A percentile compares a stretch with the other conserved stretches of the same genome.
Evolutionary conservation across 2,329 filamentous ascomycete genomes (phyloP).

Genomic region (Colletotrichum sp.): DNA sequence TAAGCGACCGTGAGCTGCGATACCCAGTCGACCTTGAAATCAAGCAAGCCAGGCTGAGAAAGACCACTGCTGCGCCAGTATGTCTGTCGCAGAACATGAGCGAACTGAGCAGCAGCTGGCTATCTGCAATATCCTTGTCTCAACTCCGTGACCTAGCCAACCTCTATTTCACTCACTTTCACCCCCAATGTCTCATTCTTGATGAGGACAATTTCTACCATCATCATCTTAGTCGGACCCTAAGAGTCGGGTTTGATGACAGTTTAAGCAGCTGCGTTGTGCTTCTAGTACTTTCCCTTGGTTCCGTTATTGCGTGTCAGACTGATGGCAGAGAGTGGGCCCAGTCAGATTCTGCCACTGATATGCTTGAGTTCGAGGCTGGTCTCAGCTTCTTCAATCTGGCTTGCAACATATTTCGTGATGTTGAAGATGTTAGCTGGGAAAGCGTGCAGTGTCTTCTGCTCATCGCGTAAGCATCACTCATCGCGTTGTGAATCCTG

Average conservation of each 20-base stretch:
- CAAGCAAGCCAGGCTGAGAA: not conserved
- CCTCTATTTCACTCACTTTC: not conserved
- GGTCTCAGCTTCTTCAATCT: not conserved
- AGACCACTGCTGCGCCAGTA: not conserved
- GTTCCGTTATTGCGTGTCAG: not conserved
- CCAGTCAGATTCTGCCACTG: not conserved
- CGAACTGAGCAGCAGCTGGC: not conserved
- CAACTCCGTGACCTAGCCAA: not conserved
- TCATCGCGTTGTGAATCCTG: not conserved
- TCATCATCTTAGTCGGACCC: not conserved
- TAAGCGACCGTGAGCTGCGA: not conserved
- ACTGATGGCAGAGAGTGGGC: not conserved
- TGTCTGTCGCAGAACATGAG: not conserved
- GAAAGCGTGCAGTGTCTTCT: not conserved
- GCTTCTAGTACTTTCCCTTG: not conserved
- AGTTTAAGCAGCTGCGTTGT: not conserved
- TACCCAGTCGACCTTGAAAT: not conserved
- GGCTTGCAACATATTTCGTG: not conserved
- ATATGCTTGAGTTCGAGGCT: not conserved
- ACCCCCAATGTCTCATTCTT: not conserved
- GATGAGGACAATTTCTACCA: not conserved
- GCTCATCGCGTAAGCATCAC: not conserved
- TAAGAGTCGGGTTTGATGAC: not conserved
- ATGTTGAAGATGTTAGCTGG: not conserved
- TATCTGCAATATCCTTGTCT: not conserved